Evolutionary conservation across 192 early-diverging fungal species (phyloP), one percentile per base, ranked within the genome.

Genomic region (Backusella sp.): DNA sequence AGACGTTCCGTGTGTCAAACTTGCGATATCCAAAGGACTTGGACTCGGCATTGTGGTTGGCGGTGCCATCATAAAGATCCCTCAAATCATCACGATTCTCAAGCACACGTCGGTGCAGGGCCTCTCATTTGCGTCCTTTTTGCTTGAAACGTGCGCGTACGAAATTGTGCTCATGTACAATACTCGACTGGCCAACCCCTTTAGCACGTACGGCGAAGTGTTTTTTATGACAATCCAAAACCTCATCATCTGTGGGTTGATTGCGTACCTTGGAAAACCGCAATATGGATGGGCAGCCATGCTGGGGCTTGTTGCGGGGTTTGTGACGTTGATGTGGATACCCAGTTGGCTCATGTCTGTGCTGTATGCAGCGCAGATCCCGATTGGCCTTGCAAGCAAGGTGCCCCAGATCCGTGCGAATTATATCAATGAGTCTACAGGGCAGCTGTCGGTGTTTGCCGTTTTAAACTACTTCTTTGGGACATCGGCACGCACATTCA

Each of bases 31-130:
- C 35, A 98, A 98, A 82, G 93, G 89, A 2, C 91, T 99, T 4
- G 94, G 96, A 0, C 72, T 98, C 37, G 96, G 95, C n/a, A 96
- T 99, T 73, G 94, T 98, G 7, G 79, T 91, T 15, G 96, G 94
- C 46, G 92, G 95, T 26, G 88, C 93, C 41, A 90, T 98, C 35
- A 88, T 98, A 66, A 99, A 99, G 81, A 79, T 99, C 15, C 98
- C 98, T 6, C 97, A 99, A 84, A 97, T 99, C 39, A 79, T 95
- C 82, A 99, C 96, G 72, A 97, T 98, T 49, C 44, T 95, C 23
- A 78, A 82, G 21, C 83, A 90, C 44, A 68, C 81, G 66, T 94
- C 93, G 11, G 91, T 90, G 12, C 80, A 88, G 52, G 97, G 97
- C 0, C 87, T 99, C 49, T 96, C 93, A 12, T 86, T 97, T 68